Conservation (phyloP, 2,329 filamentous ascomycete species). For the Teratosphaeria destructans region DNA sequence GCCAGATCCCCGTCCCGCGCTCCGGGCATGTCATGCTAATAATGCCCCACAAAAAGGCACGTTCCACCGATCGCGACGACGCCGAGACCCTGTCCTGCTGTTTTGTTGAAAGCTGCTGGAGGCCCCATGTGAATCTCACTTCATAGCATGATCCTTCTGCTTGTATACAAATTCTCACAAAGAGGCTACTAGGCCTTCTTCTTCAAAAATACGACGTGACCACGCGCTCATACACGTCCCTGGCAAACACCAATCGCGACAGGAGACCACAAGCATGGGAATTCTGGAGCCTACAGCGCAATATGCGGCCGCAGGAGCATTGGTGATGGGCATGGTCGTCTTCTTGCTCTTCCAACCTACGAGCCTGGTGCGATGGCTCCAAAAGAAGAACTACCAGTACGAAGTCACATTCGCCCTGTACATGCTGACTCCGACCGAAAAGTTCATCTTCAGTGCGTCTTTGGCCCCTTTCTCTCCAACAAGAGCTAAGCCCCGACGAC, state of each 20-base stretch:
- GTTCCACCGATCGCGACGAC: background rate
- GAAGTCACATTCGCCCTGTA: constrained; percentile 95
- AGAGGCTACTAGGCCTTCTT: background rate
- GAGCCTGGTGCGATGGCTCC: constrained; percentile 67
- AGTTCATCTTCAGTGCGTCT: constrained; percentile 86
- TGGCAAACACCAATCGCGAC: background rate
- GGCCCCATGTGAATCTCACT: background rate
- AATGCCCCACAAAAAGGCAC: background rate
- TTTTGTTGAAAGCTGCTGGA: background rate
- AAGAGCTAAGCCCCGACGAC: background rate
- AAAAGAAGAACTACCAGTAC: constrained; percentile 94
- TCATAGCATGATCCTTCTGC: background rate
- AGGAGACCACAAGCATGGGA: background rate
- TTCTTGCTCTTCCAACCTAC: constrained; percentile 36
- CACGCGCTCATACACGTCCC: background rate
- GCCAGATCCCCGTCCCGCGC: background rate
- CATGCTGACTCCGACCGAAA: constrained; percentile 94
- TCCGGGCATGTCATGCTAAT: background rate
- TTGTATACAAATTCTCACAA: background rate
- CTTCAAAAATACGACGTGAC: background rate
- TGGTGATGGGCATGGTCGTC: constrained; percentile 38
- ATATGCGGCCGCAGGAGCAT: constrained; percentile 48
- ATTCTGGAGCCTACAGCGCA: constrained; percentile 1
- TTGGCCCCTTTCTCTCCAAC: background rate
- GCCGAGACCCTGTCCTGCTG: background rate